Percentiles rank a stretch among this genome's conserved stretches.
Conservation (phyloP, 2,329 filamentous ascomycete genomes). For the Colletotrichum echinochloae region DNA sequence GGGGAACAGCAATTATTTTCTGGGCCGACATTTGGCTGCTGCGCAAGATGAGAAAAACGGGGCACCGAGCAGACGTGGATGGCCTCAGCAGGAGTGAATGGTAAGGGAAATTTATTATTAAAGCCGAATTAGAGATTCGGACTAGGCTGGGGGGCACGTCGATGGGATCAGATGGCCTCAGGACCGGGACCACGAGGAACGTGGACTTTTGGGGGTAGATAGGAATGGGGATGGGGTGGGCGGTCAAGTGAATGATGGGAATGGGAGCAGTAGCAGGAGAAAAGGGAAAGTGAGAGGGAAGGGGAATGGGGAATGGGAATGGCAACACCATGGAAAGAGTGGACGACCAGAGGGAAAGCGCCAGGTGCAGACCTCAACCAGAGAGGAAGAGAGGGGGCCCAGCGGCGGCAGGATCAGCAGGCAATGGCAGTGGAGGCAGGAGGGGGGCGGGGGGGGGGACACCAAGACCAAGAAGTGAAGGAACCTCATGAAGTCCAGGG, state of each 20-base stretch:
- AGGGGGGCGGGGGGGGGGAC: conserved; percentile 34
- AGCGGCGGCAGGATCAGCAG: conserved; percentile 18
- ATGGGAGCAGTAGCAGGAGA: conserved; percentile 31
- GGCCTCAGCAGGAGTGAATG: conserved; percentile 40
- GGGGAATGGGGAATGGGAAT: conserved; percentile 44
- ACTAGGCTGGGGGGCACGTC: conserved; percentile 39
- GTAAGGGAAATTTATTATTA: conserved; percentile 54
- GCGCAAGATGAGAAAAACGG: conserved; percentile 60
- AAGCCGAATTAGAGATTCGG: conserved; percentile 41
- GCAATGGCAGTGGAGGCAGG: conserved; percentile 32
- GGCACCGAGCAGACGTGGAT: conserved; percentile 50
- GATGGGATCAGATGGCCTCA: conserved; percentile 41
- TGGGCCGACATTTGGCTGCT: conserved; percentile 50
- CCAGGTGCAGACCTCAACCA: conserved; percentile 29
- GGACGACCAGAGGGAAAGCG: conserved; percentile 38
- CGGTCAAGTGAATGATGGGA: conserved; percentile 37
- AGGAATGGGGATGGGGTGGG: conserved; percentile 26
- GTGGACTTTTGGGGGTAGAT: conserved; percentile 36
- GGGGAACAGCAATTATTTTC: conserved; percentile 58
- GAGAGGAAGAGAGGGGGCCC: conserved; percentile 31
- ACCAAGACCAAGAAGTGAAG: conserved; percentile 39
- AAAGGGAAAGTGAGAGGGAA: conserved; percentile 24
- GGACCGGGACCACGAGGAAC: conserved; percentile 40
- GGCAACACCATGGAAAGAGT: conserved; percentile 42
- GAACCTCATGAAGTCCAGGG: conserved; percentile 31